A percentile compares a stretch with the other conserved stretches of the same genome.
These are phyloP conservation scores for Trypanosomatidae sp. DNA, from an alignment of 208 protist genomes.

Conservation along the genomic window DNA sequence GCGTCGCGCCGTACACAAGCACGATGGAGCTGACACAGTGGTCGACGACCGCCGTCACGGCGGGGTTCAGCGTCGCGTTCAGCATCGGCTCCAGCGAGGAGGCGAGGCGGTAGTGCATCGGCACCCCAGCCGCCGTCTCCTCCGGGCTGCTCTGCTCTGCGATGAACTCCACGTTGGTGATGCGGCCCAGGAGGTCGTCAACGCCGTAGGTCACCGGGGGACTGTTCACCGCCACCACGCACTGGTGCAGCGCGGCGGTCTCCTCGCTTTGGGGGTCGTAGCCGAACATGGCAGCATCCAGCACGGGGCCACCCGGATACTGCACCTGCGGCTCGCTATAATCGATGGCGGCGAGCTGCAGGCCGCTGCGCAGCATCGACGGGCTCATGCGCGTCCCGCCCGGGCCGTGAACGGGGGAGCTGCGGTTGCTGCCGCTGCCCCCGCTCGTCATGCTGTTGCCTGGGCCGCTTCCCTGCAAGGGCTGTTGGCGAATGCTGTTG, in stretches of 20 bases:
- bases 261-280: slow-evolving; percentile 48
- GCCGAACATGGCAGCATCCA: slow-evolving; percentile 17
- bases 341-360: slow-evolving; percentile 39
- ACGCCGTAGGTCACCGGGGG: slow-evolving; percentile 51
- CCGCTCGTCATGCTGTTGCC: background rate
- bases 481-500: slow-evolving; percentile 19
- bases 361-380: slow-evolving; percentile 34
- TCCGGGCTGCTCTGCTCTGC: slow-evolving; percentile 20
- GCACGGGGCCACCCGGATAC: slow-evolving; percentile 25
- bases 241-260: slow-evolving; percentile 39
- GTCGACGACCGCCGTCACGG: slow-evolving; percentile 71
- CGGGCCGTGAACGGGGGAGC: slow-evolving; percentile 19
- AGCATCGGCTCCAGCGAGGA: slow-evolving; percentile 56
- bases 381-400: slow-evolving; percentile 23
- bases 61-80: slow-evolving; percentile 51
- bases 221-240: slow-evolving; percentile 48
- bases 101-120: slow-evolving; percentile 49
- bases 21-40: slow-evolving; percentile 78
- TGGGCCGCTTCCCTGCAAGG: background rate
- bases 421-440: slow-evolving; percentile 11
- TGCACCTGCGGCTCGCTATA: slow-evolving; percentile 29
- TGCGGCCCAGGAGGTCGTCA: slow-evolving; percentile 49
- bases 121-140: slow-evolving; percentile 18
- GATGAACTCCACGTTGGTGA: slow-evolving; percentile 74
- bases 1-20: slow-evolving; percentile 80